phyloP scores from a whole-genome alignment of 371 early-diverging fungal genomes.

The Lichtheimia corymbifera region DNA sequence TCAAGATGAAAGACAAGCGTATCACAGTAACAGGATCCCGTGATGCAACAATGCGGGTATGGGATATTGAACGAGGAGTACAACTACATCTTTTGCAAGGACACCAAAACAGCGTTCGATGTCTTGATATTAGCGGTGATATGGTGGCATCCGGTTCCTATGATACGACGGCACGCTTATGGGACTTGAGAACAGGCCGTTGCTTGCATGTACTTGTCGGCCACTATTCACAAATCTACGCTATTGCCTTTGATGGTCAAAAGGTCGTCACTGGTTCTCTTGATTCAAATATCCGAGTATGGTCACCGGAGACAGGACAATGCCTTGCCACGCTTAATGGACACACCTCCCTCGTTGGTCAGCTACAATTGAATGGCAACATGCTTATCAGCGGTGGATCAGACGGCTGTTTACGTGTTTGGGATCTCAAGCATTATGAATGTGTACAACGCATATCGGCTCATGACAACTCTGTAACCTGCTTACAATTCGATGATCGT shows the following conservation, averaged over 20 bases:
- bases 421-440: slow-evolving; percentile 75
- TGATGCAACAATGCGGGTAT: slow-evolving; percentile 85
- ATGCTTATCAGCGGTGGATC: slow-evolving; percentile 85
- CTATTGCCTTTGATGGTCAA: slow-evolving; percentile 70
- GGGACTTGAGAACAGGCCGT: slow-evolving; percentile 79
- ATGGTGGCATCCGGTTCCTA: slow-evolving; percentile 88
- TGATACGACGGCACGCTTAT: slow-evolving; percentile 86
- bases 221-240: slow-evolving; percentile 66
- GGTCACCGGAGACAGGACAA: slow-evolving; percentile 66
- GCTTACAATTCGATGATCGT: slow-evolving; percentile 81
- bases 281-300: slow-evolving; percentile 74
- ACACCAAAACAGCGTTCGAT: slow-evolving; percentile 79
- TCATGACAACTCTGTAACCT: slow-evolving; percentile 84
- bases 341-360: slow-evolving; percentile 86
- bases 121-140: slow-evolving; percentile 80
- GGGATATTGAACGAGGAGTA: slow-evolving; percentile 74
- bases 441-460: slow-evolving; percentile 75
- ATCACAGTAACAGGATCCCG: slow-evolving; percentile 88
- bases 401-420: slow-evolving; percentile 86
- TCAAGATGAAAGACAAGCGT: slow-evolving; percentile 70
- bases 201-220: slow-evolving; percentile 72
- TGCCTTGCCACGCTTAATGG: slow-evolving; percentile 69
- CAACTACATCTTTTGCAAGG: slow-evolving; percentile 66
- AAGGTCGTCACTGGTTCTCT: slow-evolving; percentile 76
- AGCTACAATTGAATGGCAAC: slow-evolving; percentile 72